phyloP scores from a whole-genome alignment of 176 grass and related monocot species.

The Bolboschoenus planiculmis region DNA sequence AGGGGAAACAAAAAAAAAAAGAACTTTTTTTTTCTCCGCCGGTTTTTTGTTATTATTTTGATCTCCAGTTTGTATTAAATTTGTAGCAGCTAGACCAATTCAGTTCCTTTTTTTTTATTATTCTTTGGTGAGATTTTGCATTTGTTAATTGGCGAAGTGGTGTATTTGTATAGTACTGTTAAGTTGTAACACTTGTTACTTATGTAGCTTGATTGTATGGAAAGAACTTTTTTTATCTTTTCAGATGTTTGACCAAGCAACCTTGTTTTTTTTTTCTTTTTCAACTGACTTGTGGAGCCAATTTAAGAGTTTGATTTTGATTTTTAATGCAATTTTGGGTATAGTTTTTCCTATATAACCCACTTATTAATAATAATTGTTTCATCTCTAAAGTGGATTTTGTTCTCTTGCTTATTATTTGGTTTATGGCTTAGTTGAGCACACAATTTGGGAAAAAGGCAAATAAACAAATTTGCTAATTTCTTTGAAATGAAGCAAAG shows the following conservation, averaged over 20 bases:
- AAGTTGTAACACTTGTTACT: not conserved
- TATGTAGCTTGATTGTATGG: constrained; percentile 1
- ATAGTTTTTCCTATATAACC: not conserved
- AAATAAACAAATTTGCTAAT: not conserved
- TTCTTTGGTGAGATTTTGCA: constrained; percentile 12
- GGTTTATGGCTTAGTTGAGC: not conserved
- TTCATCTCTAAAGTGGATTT: not conserved
- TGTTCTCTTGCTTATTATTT: not conserved
- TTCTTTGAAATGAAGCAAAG: not conserved
- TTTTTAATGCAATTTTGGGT: not conserved
- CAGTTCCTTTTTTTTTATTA: not conserved
- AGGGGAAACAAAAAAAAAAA: not conserved
- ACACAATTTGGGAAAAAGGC: not conserved
- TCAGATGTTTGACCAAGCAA: not conserved
- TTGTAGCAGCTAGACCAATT: constrained; percentile 1
- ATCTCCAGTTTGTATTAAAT: not conserved
- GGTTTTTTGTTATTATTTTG: not conserved
- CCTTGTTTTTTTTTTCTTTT: not conserved
- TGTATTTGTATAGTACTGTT: constrained; percentile 1
- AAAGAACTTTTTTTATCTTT: not conserved
- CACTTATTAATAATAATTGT: not conserved
- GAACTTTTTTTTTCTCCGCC: not conserved
- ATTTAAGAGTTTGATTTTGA: not conserved
- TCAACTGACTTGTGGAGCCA: not conserved
- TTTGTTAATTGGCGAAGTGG: not conserved